Conservation (phyloP, 768 basidiomycete genomes). For the Botryobasidium botryosum region DNA sequence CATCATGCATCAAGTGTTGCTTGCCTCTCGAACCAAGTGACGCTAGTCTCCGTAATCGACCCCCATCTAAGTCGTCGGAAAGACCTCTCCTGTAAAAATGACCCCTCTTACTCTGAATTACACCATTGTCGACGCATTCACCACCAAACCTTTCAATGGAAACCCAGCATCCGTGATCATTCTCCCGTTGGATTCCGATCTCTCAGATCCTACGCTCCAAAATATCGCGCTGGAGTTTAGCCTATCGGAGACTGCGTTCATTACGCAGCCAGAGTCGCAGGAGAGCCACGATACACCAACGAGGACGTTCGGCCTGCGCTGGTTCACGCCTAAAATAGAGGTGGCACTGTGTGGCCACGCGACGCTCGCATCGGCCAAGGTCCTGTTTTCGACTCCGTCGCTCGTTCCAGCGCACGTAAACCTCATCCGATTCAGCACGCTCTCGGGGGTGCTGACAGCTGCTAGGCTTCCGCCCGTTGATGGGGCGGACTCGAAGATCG, state of each 20-base stretch:
- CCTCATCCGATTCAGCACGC: conserved; percentile 13
- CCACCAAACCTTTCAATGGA: conserved; percentile 15
- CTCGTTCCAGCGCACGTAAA: conserved; percentile 5
- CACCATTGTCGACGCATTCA: conserved; percentile 20
- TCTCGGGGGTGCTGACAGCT: conserved; percentile 14
- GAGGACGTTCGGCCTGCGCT: too few species aligned
- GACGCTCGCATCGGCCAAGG: conserved; percentile 19
- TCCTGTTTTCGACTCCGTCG: conserved; percentile 13
- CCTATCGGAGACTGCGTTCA: conserved; percentile 15
- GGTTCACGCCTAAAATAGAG: conserved; percentile 18
- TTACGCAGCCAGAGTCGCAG: too few species aligned
- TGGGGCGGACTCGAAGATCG: conserved; percentile 10
- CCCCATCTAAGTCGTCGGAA: too few species aligned
- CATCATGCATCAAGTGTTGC: not conserved
- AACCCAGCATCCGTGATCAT: conserved; percentile 21
- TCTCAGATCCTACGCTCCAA: conserved; percentile 12
- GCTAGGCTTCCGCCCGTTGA: not conserved
- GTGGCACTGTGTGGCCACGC: conserved; percentile 21
- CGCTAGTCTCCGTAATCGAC: not conserved
- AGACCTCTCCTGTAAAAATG: too few species aligned
- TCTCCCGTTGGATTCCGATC: conserved; percentile 13
- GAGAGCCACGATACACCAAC: too few species aligned
- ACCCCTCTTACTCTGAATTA: too few species aligned
- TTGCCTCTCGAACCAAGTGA: not conserved
- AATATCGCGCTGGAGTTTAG: conserved; percentile 16